phyloP scores from a whole-genome alignment of 495 filamentous ascomycete genomes.

The Podospora anserina region DNA sequence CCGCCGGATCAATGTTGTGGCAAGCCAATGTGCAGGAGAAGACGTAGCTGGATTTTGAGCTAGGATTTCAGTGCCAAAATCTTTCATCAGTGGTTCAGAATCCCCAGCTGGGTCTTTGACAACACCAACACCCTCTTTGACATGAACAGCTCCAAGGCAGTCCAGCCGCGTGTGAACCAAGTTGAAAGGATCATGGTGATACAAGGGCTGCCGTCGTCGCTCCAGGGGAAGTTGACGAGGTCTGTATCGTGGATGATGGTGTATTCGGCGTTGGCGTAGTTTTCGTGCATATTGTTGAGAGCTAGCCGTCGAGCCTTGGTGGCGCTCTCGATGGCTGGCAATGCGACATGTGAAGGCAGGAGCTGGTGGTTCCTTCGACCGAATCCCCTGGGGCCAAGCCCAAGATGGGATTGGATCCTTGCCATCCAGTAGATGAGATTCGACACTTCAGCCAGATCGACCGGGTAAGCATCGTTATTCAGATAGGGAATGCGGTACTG shows the following conservation, averaged over 20 bases:
- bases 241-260: conserved; percentile 37
- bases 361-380: conserved; percentile 1
- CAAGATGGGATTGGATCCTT: conserved; percentile 10
- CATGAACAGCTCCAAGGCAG: background rate
- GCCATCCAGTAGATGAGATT: background rate
- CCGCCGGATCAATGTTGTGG: conserved; percentile 1
- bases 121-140: no score
- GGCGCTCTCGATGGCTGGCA: conserved; percentile 3
- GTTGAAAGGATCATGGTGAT: conserved; percentile 28
- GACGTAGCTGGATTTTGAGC: background rate
- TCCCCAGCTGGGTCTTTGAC: conserved; percentile 11
- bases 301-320: conserved; percentile 13
- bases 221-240: conserved; percentile 33
- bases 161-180: conserved; percentile 33
- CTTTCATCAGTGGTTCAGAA: conserved; percentile 25
- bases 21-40: conserved; percentile 12
- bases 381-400: conserved; percentile 1
- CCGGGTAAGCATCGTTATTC: no score
- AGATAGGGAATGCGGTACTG: no score
- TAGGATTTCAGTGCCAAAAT: conserved; percentile 31
- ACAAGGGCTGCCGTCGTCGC: conserved; percentile 22
- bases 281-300: conserved; percentile 26
- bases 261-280: conserved; percentile 27
- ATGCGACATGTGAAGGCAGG: background rate
- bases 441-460: no score